Evolutionary conservation across 108 stramenopile genomes (phyloP).

Genomic region (Cyclotella sp.): DNA sequence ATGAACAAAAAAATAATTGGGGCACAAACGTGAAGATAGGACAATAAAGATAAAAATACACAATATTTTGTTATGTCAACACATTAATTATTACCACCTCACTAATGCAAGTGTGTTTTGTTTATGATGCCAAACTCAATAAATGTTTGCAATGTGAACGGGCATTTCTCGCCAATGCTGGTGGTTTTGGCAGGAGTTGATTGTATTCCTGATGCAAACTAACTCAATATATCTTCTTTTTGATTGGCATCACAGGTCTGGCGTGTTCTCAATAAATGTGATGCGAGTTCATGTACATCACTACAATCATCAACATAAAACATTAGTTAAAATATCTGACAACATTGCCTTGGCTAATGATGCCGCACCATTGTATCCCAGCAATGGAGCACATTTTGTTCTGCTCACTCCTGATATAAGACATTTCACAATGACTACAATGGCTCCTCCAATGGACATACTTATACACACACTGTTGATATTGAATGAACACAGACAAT

Average conservation of each 20-base stretch:
- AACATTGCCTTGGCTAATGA: constrained; percentile 79
- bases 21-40: no score
- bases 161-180: background rate
- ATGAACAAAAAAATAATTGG: no score
- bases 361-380: constrained; percentile 74
- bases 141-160: background rate
- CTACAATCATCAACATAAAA: constrained; percentile 81
- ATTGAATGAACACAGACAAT: no score
- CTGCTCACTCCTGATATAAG: constrained; percentile 78
- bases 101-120: no score
- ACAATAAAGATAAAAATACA: no score
- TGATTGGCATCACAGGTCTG: background rate
- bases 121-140: background rate
- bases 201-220: background rate
- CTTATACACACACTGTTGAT: no score
- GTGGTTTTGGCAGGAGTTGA: no score
- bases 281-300: constrained; percentile 65
- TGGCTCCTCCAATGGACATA: constrained; percentile 47
- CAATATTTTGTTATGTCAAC: no score
- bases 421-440: constrained; percentile 86
- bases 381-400: constrained; percentile 66
- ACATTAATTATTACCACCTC: no score
- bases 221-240: constrained; percentile 1
- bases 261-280: background rate
- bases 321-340: constrained; percentile 80